Percentiles rank a stretch among this genome's conserved stretches.
Evolutionary conservation across 2,329 filamentous ascomycete genomes (phyloP).

Genomic region (Trichoderma citrinoviride): DNA sequence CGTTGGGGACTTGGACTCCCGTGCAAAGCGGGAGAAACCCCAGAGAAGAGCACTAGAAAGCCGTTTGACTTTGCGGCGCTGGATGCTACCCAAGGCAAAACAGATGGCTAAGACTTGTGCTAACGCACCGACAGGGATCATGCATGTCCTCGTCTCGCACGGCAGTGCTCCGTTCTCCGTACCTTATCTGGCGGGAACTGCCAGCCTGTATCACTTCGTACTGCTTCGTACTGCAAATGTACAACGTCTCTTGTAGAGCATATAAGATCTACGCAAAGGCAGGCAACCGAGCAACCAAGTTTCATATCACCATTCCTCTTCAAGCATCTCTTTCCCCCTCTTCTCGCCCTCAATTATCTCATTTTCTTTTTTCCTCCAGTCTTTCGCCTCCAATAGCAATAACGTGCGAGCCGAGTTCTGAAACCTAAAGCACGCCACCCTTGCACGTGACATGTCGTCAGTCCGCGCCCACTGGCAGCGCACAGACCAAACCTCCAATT

Average conservation of each 20-base stretch:
- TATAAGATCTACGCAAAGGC: too few species aligned
- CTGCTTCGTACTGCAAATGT: neutral
- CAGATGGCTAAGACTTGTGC: neutral
- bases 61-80: neutral
- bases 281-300: too few species aligned
- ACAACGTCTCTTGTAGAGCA: neutral
- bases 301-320: neutral
- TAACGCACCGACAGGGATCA: constrained; percentile 12
- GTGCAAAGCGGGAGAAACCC: neutral
- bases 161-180: neutral
- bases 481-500: neutral
- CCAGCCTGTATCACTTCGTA: neutral
- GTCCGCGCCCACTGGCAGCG: neutral
- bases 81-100: constrained; percentile 7
- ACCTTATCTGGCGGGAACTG: neutral
- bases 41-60: constrained; percentile 16
- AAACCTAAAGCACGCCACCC: constrained; percentile 4
- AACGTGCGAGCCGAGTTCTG: neutral
- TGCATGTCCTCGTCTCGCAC: neutral
- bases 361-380: neutral
- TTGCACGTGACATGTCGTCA: constrained; percentile 15
- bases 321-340: neutral
- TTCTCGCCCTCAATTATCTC: neutral
- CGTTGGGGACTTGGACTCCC: neutral
- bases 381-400: neutral